A percentile compares a stretch with the other conserved stretches of the same genome.
Evolutionary conservation across 345 rosid species (phyloP).

Genomic region (Cochlearia excelsa): DNA sequence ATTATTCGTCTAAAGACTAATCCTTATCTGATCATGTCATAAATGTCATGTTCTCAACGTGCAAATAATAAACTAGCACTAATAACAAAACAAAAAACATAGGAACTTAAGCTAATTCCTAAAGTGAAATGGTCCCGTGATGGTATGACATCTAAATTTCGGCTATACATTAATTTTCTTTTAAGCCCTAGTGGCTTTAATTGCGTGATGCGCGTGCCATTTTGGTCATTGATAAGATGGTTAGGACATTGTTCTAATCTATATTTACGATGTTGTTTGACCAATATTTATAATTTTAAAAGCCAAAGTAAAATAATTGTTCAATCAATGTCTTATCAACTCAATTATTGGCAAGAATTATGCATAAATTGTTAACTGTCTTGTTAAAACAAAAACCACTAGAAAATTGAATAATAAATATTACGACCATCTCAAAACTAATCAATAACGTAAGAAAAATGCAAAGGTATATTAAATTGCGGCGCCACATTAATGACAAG

Average conservation of each 20-base stretch:
- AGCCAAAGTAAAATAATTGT: conserved; percentile 6
- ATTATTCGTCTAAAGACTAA: too few relatives aligned
- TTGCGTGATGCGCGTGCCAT: conserved; percentile 45
- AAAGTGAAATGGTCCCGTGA: too few relatives aligned
- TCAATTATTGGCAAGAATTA: conserved; percentile 10
- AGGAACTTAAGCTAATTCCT: too few relatives aligned
- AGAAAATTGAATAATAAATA: too few relatives aligned
- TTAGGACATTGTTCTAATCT: conserved; percentile 38
- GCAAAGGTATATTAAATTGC: conserved; percentile 14
- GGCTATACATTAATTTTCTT: conserved; percentile 8
- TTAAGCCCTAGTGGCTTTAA: conserved; percentile 15
- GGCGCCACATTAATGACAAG: conserved; percentile 30
- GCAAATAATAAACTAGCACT: too few relatives aligned
- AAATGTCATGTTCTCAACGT: too few relatives aligned
- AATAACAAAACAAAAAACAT: too few relatives aligned
- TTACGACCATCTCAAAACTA: background rate
- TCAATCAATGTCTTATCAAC: conserved; percentile 27
- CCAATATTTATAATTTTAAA: conserved; percentile 17
- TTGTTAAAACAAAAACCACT: too few relatives aligned
- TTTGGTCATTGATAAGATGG: conserved; percentile 41
- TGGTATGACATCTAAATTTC: conserved; percentile 12
- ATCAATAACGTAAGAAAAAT: conserved; percentile 29
- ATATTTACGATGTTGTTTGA: conserved; percentile 25
- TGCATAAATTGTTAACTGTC: background rate
- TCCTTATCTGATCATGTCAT: too few relatives aligned